Evolutionary conservation across 768 basidiomycete species (phyloP), one percentile per base, ranked within the genome.

Genomic region (Termitomyces sp.): DNA sequence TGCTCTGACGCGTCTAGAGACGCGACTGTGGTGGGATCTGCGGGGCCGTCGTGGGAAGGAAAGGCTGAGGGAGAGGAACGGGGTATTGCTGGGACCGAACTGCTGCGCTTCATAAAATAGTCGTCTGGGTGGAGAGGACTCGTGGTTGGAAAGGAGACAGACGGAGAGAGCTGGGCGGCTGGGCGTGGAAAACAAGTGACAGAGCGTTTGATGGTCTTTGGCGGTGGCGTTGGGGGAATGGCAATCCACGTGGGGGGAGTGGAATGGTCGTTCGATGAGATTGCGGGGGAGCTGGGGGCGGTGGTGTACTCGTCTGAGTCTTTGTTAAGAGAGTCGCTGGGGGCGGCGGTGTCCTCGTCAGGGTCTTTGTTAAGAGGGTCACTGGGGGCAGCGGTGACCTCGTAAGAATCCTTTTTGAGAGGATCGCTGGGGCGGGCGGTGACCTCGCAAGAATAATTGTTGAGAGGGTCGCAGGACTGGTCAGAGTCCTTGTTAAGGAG

Each of bases 141-240:
- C 50, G 76, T 70, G 66, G 73, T 67, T 45, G 80, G 76, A 56
- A 78, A 80, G 56, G 79, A 79, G 60, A 76, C 69, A 30, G 81
- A 81, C 46, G 73, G 70, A 9, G 76, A 63, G 44, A 78, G 44
- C 30, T 70, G 60, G 14, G 72, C 66, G 38, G 66, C 61, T 53
- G 69, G 68, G 42, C 68, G 68, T 56, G 68, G 68, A 55, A 69
- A 63, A 54, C 67, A 67, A 50, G 71, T 70, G 50, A 71, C 67
- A 3, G 72, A 72, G 53, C 72, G 71, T 50, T 73, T 76, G 56
- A 73, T 56, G 58, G 68, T 63, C 62, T 72, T 75, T 51, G 75
- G 70, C 21, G 81, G 81, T 38, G 83, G 82, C 11, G 83, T 83
- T 28, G 82, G 82, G 28, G 81, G 83, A 10, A 78, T 81, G 14